Evolutionary conservation across 805 yeast genomes (phyloP), one percentile per base, ranked within the genome.

Genomic region (Kluyveromyces aestuarii): DNA sequence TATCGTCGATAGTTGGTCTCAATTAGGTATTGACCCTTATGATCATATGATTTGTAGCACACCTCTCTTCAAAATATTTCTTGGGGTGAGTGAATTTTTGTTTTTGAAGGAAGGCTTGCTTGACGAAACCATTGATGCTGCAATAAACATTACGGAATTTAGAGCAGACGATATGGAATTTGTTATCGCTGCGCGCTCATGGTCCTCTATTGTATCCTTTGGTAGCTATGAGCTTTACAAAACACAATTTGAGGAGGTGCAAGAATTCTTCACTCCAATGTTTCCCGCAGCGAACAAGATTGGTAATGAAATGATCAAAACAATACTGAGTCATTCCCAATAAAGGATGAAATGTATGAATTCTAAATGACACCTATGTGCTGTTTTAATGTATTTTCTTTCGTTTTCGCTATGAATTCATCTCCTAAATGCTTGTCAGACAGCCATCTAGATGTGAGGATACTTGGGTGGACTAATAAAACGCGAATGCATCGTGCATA

Each of bases 31-130:
- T 40, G 83, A 85, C 36, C 99, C 99, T 5, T 91, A 93, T 61
- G 96, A 91, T 64, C 99, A 93, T 67, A 90, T 91, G 69, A 90
- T 91, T 50, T 91, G 98, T 62, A 87, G 96, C 1, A 93, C 99
- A 0, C 99, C 99, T 11, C 63, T 85, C 30, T 93, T 91, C 63
- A 76, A 98, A 62, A 88, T 93, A 39, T 88, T 93, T 67, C 73
- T 93, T 39, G 98, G 98, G 41, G 97, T 93, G 21, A 80, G 96
- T 0, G 97, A 93, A 63, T 91, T 88, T 64, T 69, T 93, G 33
- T 93, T 91, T 64, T 81, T 95, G 59, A 79, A 89, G 0, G 91
- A 93, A 0, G 85, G 83, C 1, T 66, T 91, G 37, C 68, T 93
- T n/a, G 96, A 89, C 41, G 81, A 80, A 50, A 84, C 93, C 49